Percentiles rank a stretch among this genome's conserved stretches.
phyloP scores from a whole-genome alignment of 169 alveolate species.

The Plasmodium cynomolgi region DNA sequence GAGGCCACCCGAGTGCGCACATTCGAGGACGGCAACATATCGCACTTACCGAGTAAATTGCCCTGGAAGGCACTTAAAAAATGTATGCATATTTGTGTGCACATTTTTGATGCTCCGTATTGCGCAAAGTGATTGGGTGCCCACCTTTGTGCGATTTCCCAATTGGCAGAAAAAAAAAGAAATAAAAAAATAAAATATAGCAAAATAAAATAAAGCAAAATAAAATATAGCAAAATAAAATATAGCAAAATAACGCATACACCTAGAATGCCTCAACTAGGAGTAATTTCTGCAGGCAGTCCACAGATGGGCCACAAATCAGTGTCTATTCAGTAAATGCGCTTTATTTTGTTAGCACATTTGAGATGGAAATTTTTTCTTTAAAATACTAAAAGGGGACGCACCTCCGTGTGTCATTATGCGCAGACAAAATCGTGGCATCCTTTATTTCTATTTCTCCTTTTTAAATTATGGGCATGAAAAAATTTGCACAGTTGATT shows the following conservation, averaged over 20 bases:
- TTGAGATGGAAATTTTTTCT: background rate
- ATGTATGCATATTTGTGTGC: too few relatives aligned
- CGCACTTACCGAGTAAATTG: too few relatives aligned
- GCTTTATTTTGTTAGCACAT: background rate
- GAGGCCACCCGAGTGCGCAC: background rate
- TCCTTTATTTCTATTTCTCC: background rate
- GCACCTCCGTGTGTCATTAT: background rate
- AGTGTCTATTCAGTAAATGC: background rate
- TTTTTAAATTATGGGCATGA: background rate
- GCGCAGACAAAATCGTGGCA: background rate
- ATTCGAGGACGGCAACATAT: too few relatives aligned
- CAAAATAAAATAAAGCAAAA: background rate
- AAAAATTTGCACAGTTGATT: background rate
- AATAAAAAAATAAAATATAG: background rate
- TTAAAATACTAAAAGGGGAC: background rate
- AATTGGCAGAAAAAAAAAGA: too few relatives aligned
- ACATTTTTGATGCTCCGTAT: too few relatives aligned
- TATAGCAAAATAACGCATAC: background rate
- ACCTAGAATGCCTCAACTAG: background rate
- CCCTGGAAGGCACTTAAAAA: too few relatives aligned
- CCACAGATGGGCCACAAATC: background rate
- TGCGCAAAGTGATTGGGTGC: too few relatives aligned
- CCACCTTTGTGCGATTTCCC: too few relatives aligned
- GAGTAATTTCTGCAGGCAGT: background rate
- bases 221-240: background rate